phyloP scores from a whole-genome alignment of 805 yeast genomes.

The Danielia oregonensis region DNA sequence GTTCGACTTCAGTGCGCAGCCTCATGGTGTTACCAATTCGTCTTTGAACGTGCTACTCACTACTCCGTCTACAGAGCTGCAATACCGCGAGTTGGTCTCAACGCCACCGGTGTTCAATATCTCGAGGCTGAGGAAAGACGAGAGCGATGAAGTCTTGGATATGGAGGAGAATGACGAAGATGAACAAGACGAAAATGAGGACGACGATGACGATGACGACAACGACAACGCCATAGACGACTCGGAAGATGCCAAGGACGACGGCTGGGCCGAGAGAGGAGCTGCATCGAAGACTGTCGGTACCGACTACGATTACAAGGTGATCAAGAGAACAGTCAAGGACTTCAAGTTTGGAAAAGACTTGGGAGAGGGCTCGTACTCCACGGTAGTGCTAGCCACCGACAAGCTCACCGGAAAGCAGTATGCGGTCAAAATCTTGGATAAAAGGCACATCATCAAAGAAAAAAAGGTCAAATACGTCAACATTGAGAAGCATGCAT shows the following conservation, averaged over 20 bases:
- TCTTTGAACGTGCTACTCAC: slow-evolving; percentile 35
- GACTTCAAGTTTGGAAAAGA: slow-evolving; percentile 41
- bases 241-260: slow-evolving; percentile 6
- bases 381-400: slow-evolving; percentile 44
- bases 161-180: slow-evolving; percentile 2
- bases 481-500: slow-evolving; percentile 75
- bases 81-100: slow-evolving; percentile 15
- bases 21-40: slow-evolving; percentile 26
- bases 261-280: slow-evolving; percentile 33
- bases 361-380: slow-evolving; percentile 45
- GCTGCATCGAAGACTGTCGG: slow-evolving; percentile 22
- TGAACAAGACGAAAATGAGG: slow-evolving; percentile 1
- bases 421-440: slow-evolving; percentile 75
- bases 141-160: background rate
- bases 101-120: slow-evolving; percentile 8
- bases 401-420: slow-evolving; percentile 50
- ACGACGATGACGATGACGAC: slow-evolving; percentile 11
- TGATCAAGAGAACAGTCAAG: slow-evolving; percentile 34
- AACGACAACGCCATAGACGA: slow-evolving; percentile 8
- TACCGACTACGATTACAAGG: slow-evolving; percentile 15
- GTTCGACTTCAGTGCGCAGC: slow-evolving; percentile 28
- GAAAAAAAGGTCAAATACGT: slow-evolving; percentile 85
- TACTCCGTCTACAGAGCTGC: slow-evolving; percentile 22
- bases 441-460: slow-evolving; percentile 71
- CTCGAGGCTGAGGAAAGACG: slow-evolving; percentile 1